Percentiles rank a stretch among this genome's conserved stretches.
Evolutionary conservation across 2,329 filamentous ascomycete genomes (phyloP).

Genomic region (Rutstroemia sydowiana): DNA sequence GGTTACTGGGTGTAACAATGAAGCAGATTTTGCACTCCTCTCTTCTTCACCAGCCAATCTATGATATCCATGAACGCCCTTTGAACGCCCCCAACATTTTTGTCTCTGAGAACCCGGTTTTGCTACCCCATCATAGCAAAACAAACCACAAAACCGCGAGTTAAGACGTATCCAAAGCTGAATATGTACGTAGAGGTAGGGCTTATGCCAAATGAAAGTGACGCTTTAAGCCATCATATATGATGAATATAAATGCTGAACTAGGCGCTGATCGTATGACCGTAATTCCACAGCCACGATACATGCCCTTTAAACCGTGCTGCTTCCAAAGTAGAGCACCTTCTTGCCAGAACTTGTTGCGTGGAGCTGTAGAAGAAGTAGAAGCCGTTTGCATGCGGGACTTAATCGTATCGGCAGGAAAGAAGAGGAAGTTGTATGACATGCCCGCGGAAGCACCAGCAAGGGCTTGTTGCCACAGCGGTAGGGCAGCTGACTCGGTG

Average conservation of each 20-base stretch:
- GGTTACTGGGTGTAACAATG: too few species aligned
- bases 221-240: conserved; percentile 80
- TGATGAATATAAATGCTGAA: conserved; percentile 96
- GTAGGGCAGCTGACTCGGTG: conserved; percentile 46
- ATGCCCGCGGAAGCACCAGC: conserved; percentile 85
- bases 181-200: background rate
- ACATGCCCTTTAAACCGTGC: conserved; percentile 76
- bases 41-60: background rate
- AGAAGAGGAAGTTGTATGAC: conserved; percentile 95
- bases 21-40: background rate
- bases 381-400: conserved; percentile 91
- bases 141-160: background rate
- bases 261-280: conserved; percentile 82
- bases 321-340: conserved; percentile 69
- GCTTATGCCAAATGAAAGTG: conserved; percentile 6
- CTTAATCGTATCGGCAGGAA: conserved; percentile 95
- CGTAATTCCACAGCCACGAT: conserved; percentile 92
- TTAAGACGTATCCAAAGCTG: background rate
- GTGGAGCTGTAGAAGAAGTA: conserved; percentile 38
- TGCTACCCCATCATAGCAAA: background rate
- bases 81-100: background rate
- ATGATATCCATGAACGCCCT: background rate
- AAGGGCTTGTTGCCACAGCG: conserved; percentile 78
- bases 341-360: conserved; percentile 65
- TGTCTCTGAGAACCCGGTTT: background rate